Conservation (phyloP, 352 stramenopile genomes). For the Lagenidium giganteum region DNA sequence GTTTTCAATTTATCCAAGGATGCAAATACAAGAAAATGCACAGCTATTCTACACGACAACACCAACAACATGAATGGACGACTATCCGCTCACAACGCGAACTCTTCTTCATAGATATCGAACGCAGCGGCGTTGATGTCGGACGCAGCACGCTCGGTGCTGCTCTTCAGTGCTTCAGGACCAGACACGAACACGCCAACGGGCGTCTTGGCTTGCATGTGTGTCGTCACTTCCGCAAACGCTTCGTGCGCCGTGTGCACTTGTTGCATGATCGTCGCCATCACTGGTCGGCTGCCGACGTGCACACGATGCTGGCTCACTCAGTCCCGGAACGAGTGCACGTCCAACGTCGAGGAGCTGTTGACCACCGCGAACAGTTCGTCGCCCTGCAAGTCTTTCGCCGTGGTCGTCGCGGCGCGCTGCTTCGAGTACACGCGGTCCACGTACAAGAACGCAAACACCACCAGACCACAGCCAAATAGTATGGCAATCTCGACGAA, state of each 20-base stretch:
- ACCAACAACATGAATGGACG: too few relatives aligned
- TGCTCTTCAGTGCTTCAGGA: constrained; percentile 12
- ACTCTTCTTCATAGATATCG: constrained; percentile 13
- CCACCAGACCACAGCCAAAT: background rate
- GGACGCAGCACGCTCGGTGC: constrained; percentile 8
- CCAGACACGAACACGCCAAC: constrained; percentile 19
- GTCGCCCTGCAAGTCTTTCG: too few relatives aligned
- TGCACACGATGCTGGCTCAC: constrained; percentile 9
- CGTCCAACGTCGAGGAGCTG: too few relatives aligned
- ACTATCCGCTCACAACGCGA: constrained; percentile 15
- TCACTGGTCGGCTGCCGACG: constrained; percentile 8
- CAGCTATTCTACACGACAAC: too few relatives aligned
- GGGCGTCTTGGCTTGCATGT: constrained; percentile 4
- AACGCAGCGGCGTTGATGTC: constrained; percentile 5
- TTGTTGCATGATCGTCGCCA: too few relatives aligned
- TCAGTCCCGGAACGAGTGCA: constrained; percentile 10
- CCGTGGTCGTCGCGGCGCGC: too few relatives aligned
- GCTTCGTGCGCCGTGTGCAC: too few relatives aligned
- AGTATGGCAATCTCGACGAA: constrained; percentile 7
- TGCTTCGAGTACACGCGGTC: too few relatives aligned
- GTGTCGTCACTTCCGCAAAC: too few relatives aligned
- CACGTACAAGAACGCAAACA: background rate
- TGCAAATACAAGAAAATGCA: too few relatives aligned
- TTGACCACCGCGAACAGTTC: too few relatives aligned
- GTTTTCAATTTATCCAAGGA: too few relatives aligned